Conservation (phyloP, 75 land plant genomes). For the Adiantum capillusveneris region DNA sequence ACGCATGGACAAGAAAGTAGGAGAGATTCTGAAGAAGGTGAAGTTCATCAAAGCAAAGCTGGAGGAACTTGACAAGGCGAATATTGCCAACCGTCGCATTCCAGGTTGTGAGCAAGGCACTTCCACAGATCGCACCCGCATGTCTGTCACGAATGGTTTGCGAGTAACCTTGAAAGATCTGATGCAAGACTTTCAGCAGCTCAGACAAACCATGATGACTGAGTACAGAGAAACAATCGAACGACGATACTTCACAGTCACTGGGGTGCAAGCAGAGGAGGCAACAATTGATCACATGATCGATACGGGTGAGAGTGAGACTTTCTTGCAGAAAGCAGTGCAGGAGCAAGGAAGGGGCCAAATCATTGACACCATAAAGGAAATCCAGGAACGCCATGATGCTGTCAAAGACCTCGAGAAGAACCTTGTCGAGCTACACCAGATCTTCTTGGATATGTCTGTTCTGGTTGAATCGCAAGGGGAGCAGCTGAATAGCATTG, state of each 20-base stretch:
- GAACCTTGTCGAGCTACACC: slow-evolving; percentile 78
- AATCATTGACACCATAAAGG: slow-evolving; percentile 61
- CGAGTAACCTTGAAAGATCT: slow-evolving; percentile 68
- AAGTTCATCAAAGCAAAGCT: slow-evolving; percentile 39
- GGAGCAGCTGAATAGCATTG: slow-evolving; percentile 75
- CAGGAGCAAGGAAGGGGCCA: slow-evolving; percentile 71
- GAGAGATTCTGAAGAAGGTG: slow-evolving; percentile 45
- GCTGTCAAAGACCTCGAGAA: slow-evolving; percentile 73
- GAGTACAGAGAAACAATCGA: slow-evolving; percentile 74
- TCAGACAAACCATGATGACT: slow-evolving; percentile 54
- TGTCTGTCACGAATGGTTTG: slow-evolving; percentile 48
- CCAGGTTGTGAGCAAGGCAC: slow-evolving; percentile 54
- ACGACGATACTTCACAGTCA: slow-evolving; percentile 69
- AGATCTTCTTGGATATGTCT: slow-evolving; percentile 89
- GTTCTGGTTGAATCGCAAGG: slow-evolving; percentile 87
- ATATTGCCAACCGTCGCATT: slow-evolving; percentile 42
- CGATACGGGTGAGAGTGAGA: slow-evolving; percentile 55
- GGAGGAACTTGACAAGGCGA: slow-evolving; percentile 62
- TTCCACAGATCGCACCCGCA: slow-evolving; percentile 56
- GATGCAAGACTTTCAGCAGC: slow-evolving; percentile 68
- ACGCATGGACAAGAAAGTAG: slow-evolving; percentile 51
- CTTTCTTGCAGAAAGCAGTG: slow-evolving; percentile 51
- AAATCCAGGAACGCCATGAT: slow-evolving; percentile 76
- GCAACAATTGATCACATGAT: slow-evolving; percentile 65
- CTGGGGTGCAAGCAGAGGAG: slow-evolving; percentile 63